Evolutionary conservation across 2,329 filamentous ascomycete genomes (phyloP).

Genomic region (Aspergillus neotritici): DNA sequence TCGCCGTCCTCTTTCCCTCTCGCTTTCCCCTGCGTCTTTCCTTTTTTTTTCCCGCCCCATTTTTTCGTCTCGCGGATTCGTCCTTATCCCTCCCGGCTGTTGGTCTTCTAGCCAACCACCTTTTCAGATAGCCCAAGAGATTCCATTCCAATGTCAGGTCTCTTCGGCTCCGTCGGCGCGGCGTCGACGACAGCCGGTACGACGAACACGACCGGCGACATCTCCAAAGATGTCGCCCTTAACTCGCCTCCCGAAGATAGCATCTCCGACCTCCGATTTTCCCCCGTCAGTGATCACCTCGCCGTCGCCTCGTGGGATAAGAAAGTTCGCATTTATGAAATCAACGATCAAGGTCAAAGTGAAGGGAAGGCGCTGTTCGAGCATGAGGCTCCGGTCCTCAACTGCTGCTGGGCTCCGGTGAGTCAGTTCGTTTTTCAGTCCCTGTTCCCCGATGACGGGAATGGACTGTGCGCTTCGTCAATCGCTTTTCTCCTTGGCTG

Average conservation of each 20-base stretch:
- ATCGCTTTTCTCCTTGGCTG: background rate
- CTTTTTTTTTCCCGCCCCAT: too few species aligned
- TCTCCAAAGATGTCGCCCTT: slow-evolving; percentile 80
- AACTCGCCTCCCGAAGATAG: slow-evolving; percentile 76
- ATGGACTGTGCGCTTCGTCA: too few species aligned
- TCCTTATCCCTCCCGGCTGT: too few species aligned
- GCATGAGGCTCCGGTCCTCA: slow-evolving; percentile 78
- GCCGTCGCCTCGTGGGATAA: slow-evolving; percentile 96
- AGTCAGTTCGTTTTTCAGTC: slow-evolving; percentile 24
- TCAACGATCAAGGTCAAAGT: slow-evolving; percentile 69
- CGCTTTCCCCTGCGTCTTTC: too few species aligned
- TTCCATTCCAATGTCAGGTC: slow-evolving; percentile 31
- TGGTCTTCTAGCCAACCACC: too few species aligned
- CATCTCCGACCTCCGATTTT: slow-evolving; percentile 83
- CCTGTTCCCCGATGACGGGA: background rate
- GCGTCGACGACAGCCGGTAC: slow-evolving; percentile 46
- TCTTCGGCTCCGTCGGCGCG: slow-evolving; percentile 51
- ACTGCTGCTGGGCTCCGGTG: slow-evolving; percentile 84
- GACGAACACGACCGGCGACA: slow-evolving; percentile 77
- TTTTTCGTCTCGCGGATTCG: too few species aligned
- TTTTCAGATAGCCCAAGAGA: slow-evolving; percentile 4
- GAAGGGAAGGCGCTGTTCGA: slow-evolving; percentile 82
- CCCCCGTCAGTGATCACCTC: slow-evolving; percentile 69
- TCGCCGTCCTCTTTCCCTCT: too few species aligned
- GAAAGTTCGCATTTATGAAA: slow-evolving; percentile 95